Percentiles rank a stretch among this genome's conserved stretches.
These are phyloP conservation scores for Hypericum perforatum DNA, from an alignment of 345 rosid genomes.

Conservation along the genomic window DNA sequence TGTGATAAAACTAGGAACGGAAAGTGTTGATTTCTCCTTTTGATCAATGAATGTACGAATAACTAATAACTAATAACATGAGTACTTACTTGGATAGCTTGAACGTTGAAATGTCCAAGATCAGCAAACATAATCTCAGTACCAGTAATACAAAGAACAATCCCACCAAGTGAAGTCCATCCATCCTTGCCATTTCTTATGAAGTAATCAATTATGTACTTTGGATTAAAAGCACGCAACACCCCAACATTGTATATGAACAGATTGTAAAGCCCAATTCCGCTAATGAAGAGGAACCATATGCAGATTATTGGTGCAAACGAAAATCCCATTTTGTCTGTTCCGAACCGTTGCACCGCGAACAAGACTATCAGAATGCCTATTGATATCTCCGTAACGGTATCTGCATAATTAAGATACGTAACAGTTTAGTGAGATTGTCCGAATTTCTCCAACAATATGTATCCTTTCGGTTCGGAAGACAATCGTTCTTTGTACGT, in stretches of 20 bases:
- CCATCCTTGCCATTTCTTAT: conserved; percentile 33
- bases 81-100: conserved; percentile 46
- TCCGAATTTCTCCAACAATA: no score
- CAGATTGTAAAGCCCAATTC: conserved; percentile 59
- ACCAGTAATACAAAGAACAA: conserved; percentile 48
- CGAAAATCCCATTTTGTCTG: conserved; percentile 56
- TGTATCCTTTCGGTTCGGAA: no score
- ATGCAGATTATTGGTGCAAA: conserved; percentile 52
- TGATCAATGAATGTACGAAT: no score
- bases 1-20: no score
- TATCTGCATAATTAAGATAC: conserved; percentile 30
- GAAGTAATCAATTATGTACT: conserved; percentile 46
- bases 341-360: conserved; percentile 47
- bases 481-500: background rate
- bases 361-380: conserved; percentile 47
- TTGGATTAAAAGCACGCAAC: conserved; percentile 58
- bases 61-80: no score
- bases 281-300: conserved; percentile 48
- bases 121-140: conserved; percentile 89
- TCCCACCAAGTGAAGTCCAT: conserved; percentile 71
- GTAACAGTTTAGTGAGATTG: no score
- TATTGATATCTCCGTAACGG: conserved; percentile 52
- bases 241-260: conserved; percentile 44
- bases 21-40: no score
- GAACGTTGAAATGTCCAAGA: conserved; percentile 68